Conservation (phyloP, 352 stramenopile species). For the Phytophthora meadii region DNA sequence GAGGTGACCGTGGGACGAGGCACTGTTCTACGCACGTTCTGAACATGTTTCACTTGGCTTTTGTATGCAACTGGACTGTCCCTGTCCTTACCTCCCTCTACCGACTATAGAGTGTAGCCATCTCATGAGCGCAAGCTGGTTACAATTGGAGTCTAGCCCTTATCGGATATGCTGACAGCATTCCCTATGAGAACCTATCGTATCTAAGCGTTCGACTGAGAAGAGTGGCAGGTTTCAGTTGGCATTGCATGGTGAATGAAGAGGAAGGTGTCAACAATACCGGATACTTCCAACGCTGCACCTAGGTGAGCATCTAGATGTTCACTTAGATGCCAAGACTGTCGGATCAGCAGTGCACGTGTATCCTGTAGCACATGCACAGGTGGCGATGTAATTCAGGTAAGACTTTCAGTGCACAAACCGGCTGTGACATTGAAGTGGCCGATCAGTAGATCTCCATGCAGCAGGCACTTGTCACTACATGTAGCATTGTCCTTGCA, state of each 20-base stretch:
- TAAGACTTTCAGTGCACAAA: slow-evolving; percentile 24
- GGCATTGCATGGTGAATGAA: neutral
- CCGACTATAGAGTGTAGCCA: slow-evolving; percentile 29
- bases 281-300: slow-evolving; percentile 7
- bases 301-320: slow-evolving; percentile 4
- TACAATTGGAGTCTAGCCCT: too few species aligned
- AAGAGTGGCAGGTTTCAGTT: neutral
- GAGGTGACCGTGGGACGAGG: slow-evolving; percentile 1
- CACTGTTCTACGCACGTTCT: slow-evolving; percentile 29
- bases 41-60: slow-evolving; percentile 6
- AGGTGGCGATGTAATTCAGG: too few species aligned
- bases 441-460: neutral
- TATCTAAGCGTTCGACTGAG: neutral
- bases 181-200: too few species aligned
- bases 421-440: slow-evolving; percentile 30
- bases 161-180: too few species aligned
- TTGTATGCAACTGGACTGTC: slow-evolving; percentile 7
- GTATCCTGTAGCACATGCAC: too few species aligned
- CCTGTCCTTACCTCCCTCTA: neutral
- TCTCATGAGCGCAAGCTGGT: slow-evolving; percentile 4
- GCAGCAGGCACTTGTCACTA: too few species aligned
- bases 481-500: too few species aligned
- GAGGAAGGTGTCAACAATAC: slow-evolving; percentile 4
- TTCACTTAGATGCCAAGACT: neutral
- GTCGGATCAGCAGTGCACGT: neutral